phyloP scores from a whole-genome alignment of 805 yeast species.

The Priceomyces melissophilus region DNA sequence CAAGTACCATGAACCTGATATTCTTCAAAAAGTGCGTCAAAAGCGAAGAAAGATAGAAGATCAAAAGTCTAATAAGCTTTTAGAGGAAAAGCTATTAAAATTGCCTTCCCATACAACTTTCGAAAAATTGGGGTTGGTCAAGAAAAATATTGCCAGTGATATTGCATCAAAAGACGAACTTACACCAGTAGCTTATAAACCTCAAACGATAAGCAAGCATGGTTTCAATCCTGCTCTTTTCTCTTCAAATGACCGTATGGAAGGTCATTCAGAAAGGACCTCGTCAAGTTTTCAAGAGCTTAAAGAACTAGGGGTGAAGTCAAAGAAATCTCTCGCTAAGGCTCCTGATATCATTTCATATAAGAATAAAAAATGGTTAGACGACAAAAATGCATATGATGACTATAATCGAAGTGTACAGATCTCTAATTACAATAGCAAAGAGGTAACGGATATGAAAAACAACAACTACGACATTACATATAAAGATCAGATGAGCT shows the following conservation, averaged over 20 bases:
- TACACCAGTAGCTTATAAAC: conserved; percentile 33
- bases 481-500: conserved; percentile 8
- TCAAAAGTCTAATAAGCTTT: conserved; percentile 27
- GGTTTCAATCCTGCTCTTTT: conserved; percentile 53
- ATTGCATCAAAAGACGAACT: background rate
- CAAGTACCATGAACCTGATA: conserved; percentile 46
- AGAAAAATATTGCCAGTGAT: conserved; percentile 3
- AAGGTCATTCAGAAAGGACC: conserved; percentile 9
- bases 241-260: conserved; percentile 2
- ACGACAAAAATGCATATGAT: conserved; percentile 9
- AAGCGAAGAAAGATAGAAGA: conserved; percentile 29
- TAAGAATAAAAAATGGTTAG: conserved; percentile 22
- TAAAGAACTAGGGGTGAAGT: conserved; percentile 18
- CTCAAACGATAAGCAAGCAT: conserved; percentile 35
- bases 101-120: conserved; percentile 16
- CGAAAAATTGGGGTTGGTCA: conserved; percentile 18
- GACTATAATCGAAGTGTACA: background rate
- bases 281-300: conserved; percentile 17
- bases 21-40: conserved; percentile 33
- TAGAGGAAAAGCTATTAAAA: conserved; percentile 34
- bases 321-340: conserved; percentile 12
- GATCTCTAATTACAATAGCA: background rate
- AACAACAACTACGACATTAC: background rate
- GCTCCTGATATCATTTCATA: conserved; percentile 14
- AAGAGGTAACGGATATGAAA: background rate